Conservation (phyloP, 768 basidiomycete species). For the Agaricus blazei region DNA sequence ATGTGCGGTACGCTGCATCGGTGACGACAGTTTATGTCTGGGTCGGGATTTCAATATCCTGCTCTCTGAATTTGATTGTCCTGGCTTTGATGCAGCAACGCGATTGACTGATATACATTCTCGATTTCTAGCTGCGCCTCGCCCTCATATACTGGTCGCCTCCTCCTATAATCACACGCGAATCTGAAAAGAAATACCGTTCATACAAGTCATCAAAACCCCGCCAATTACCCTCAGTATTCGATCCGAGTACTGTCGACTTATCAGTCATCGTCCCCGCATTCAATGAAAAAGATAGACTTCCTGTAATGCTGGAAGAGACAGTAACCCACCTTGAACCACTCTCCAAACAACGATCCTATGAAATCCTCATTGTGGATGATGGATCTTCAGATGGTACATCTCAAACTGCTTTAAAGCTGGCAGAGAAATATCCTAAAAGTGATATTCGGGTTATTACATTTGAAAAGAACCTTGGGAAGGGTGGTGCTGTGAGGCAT, state of each 20-base stretch:
- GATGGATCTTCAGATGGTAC: constrained; percentile 86
- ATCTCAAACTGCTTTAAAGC: constrained; percentile 51
- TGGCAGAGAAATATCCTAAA: constrained; percentile 51
- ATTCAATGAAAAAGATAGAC: constrained; percentile 82
- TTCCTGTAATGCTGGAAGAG: constrained; percentile 79
- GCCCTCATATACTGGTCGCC: constrained; percentile 75
- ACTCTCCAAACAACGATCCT: constrained; percentile 41
- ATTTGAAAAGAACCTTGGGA: constrained; percentile 79
- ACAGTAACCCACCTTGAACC: constrained; percentile 60
- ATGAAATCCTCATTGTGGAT: constrained; percentile 85
- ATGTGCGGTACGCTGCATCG: constrained; percentile 46
- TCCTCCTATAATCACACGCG: constrained; percentile 50
- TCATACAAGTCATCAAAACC: constrained; percentile 49
- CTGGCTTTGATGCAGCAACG: neutral
- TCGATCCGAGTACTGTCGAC: constrained; percentile 57
- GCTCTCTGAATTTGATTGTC: constrained; percentile 28
- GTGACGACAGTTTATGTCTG: constrained; percentile 49
- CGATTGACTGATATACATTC: constrained; percentile 12
- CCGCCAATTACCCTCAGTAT: constrained; percentile 49
- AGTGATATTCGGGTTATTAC: constrained; percentile 74
- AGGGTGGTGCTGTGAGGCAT: constrained; percentile 91
- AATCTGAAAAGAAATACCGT: constrained; percentile 69
- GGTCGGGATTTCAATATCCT: constrained; percentile 41
- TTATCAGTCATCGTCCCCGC: constrained; percentile 86
- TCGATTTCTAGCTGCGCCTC: constrained; percentile 52